Base-by-base conservation (phyloP, 331 rosid genomes). In the Prunus yedoensis region DNA sequence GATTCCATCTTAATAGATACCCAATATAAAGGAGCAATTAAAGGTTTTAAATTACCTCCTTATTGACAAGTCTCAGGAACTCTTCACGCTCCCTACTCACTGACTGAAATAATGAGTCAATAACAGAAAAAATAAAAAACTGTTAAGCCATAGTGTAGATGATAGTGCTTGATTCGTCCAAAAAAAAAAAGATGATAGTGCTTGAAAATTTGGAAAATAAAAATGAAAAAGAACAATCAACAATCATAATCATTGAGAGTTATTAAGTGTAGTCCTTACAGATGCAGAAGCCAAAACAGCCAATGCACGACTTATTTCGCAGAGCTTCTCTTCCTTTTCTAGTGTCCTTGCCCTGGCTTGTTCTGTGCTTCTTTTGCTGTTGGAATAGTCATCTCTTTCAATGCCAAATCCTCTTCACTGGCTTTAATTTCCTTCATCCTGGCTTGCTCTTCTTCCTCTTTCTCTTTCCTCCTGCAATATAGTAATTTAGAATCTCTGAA, bases 271-370 rank as follows among this genome's bases (percentile, higher is more conserved):
- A 68, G 65, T 83, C 74, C 94, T 94, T 89, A 94, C 99, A 86
- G 98, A 94, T 28, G 97, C 97, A 66, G 98, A 91, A 78, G 98
- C 91, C 83, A 94, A 87, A 82, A 94, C 93, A 77, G 98, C 96
- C 83, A 94, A 81, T 45, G 98, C 98, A 46, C 95, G 93, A 75
- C 98, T 94, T 79, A 94, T 74, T 81, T 94, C 96, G 57, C 96
- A 91, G 25, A 94, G 85, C 77, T 94, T 94, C 82, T 90, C 98
- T 79, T 91, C 88, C 84, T 89, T 87, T 83, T 94, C 98, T 49
- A 81, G 15, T 60, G 93, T 73, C 80, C 89, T 87, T 69, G 74
- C 86, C 88, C 83, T 86, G 30, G 87, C 96, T 77, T 84, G 97
- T 72, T 87, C 85, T 84, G 89, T 69, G 96, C 96, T 80, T 91